Evolutionary conservation across 2,329 filamentous ascomycete species (phyloP), one percentile per base, ranked within the genome.

Genomic region (Sporothrix phasma): DNA sequence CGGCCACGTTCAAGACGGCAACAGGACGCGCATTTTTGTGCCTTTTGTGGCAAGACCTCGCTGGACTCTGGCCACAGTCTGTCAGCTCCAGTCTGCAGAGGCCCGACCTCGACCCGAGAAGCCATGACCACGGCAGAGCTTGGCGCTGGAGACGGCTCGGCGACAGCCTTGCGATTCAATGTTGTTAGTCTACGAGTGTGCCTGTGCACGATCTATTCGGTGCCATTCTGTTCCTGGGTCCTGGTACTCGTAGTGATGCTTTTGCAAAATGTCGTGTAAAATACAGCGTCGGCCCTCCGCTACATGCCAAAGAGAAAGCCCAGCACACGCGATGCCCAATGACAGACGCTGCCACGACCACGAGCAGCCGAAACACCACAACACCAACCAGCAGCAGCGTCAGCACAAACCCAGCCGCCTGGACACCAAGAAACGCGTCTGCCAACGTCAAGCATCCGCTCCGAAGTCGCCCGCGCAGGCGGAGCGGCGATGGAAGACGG

Each of bases 401-500:
- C 54, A 72, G 61, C 41, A 72, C 53, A 62, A 74, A 74, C 29
- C 71, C 53, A 5, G 68, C 64, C 1, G 73, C 73, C n/a, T 73
- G 65, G 2, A 69, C 29, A 41, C 70, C 71, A 2, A 73, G 64
- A 1, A 59, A 63, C 3, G 64, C 65, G 65, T 76, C 74, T 1
- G 68, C 60, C 62, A 68, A 68, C 1, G 71, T 73, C 41, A 72
- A 66, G 43, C 62, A 54, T 4, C 70, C 68, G 26, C 51, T 62
- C 29, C 69, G 66, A 15, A 73, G 68, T 60, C 72, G 64, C 43
- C 60, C 62, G 31, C 76, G 75, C 62, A 75, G 70, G 72, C 69
- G 31, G 77, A 79, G 2, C 71, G 67, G 7, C 68, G 66, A 68
- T 77, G 69, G 64, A 80, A 76, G 13, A 78, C 75, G 2, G 77